Base-by-base conservation (phyloP, 768 basidiomycete species). In the Mycena venus region DNA sequence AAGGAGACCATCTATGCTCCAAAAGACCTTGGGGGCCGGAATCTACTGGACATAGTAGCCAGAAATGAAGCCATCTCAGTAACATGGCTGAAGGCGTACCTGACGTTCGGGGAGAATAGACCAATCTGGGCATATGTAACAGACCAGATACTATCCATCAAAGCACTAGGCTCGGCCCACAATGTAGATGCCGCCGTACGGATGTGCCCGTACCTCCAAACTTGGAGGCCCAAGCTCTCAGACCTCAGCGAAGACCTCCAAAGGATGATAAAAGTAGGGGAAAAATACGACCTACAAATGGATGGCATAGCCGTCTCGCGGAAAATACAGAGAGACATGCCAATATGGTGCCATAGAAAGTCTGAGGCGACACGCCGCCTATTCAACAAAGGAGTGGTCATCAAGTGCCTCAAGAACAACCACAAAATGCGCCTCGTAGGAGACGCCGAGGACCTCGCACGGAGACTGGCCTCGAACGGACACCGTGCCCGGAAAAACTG, bases 111-210 rank as follows among this genome's bases (percentile, higher is more conserved):
- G 3, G 38, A 27, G n/a, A 25, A 73, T 1, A 29, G 78, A 1
- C 74, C 78, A 0, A 17, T 68, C 6, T 79, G 76, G 78, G 77
- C 78, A 4, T 65, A 17, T 27, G 49, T 70, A 0, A 77, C 77
- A 0, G 78, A 79, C 44, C 65, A 68, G 29, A 42, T 78, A 1
- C 61, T 76, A 38, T 60, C 67, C 21, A 14, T 68, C 59, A 64
- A 69, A 15, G 61, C 59, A 14, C 47, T 32, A 38, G 36, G 36
- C 36, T 29, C 21, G 0, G 51, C 32, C 3, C 25, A 65, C 1
- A 60, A 34, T 15, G 55, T 75, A 0, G 47, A 66, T 19, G 4
- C n/a, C 3, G 31, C 40, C 2, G 17, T 71, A 15, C 10, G 56
- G 36, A 53, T 23, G 12, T 70, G 73, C 66, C 36, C 56, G 15